phyloP scores from a whole-genome alignment of 495 filamentous ascomycete species.

The Letharia columbiana region DNA sequence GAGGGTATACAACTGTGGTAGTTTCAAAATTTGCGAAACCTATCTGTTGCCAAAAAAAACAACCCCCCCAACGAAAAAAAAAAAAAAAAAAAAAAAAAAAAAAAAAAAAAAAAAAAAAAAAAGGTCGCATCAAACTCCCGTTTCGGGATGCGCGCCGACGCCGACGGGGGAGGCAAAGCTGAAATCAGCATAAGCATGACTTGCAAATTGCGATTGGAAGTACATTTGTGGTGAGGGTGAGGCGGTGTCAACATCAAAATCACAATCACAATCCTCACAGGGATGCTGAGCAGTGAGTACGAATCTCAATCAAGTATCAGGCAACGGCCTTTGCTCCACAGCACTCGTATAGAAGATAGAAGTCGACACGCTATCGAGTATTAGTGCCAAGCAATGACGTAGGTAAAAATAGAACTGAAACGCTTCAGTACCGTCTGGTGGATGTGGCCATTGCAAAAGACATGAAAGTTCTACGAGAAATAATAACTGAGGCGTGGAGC shows the following conservation, averaged over 20 bases:
- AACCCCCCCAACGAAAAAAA: no score
- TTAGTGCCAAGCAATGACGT: constrained; percentile 4
- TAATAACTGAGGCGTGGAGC: background rate
- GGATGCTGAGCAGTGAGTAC: background rate
- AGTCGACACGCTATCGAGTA: background rate
- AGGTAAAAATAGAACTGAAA: constrained; percentile 6
- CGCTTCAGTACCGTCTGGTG: background rate
- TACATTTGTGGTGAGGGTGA: background rate
- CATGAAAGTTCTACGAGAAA: background rate
- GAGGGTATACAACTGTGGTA: no score
- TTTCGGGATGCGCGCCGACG: background rate
- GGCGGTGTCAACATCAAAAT: background rate
- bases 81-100: no score
- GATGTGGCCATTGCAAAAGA: background rate
- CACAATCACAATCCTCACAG: background rate
- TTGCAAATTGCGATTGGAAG: background rate
- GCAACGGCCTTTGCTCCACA: no score
- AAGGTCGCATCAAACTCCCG: background rate
- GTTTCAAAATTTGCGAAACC: no score
- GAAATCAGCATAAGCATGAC: background rate
- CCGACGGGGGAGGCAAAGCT: background rate
- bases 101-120: no score
- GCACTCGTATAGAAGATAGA: no score
- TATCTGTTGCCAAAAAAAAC: no score
- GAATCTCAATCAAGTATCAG: no score